Conservation (phyloP, 2,329 filamentous ascomycete species). For the Diplodia corticola region DNA sequence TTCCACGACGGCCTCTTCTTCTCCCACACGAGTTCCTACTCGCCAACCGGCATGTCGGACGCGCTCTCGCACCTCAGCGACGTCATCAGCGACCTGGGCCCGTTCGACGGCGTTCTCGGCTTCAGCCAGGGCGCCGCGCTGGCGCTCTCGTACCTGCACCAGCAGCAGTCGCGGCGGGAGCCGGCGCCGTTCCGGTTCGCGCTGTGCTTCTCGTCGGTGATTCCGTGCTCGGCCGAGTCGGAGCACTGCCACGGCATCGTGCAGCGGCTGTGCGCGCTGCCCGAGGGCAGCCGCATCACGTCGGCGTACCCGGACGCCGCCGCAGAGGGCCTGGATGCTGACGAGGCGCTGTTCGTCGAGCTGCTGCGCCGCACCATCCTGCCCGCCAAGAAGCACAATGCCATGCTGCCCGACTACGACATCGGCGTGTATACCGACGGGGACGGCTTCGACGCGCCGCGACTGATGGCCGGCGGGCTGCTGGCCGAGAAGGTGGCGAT, state of each 20-base stretch:
- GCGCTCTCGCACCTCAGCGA: slow-evolving; percentile 1
- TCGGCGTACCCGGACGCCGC: no score
- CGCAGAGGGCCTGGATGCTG: no score
- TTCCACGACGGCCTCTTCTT: slow-evolving; percentile 17
- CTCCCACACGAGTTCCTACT: slow-evolving; percentile 14
- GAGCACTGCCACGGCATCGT: background rate
- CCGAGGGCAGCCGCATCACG: no score
- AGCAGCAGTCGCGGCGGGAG: background rate
- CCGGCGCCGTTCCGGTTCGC: slow-evolving; percentile 11
- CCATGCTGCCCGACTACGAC: no score
- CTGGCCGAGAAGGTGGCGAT: slow-evolving; percentile 24
- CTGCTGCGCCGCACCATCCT: no score
- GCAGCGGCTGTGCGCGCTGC: no score
- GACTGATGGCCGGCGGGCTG: slow-evolving; percentile 23
- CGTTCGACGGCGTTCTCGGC: background rate
- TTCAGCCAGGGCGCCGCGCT: slow-evolving; percentile 2
- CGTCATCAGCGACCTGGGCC: background rate
- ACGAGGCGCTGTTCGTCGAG: no score
- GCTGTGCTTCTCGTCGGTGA: slow-evolving; percentile 10
- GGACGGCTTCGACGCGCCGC: background rate
- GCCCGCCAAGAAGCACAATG: no score
- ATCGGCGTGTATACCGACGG: no score
- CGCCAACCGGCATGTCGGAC: background rate
- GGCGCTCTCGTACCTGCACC: slow-evolving; percentile 12
- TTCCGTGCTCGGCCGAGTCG: slow-evolving; percentile 5